phyloP scores from a whole-genome alignment of 768 basidiomycete species.

The Mycena belliarum region DNA sequence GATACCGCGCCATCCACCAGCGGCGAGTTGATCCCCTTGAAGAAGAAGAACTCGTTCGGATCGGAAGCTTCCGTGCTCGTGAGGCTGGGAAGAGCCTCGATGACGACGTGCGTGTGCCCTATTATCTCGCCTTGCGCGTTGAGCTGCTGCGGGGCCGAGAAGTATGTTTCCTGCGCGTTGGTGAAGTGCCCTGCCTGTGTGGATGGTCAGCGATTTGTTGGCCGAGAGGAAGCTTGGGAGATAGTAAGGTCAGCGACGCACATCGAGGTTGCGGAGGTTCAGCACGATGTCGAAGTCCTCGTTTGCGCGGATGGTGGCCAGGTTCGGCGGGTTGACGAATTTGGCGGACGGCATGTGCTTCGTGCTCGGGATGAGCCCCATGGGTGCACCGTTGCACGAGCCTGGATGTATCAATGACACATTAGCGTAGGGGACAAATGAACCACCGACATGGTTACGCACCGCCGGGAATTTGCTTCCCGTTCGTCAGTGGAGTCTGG shows the following conservation, averaged over 20 bases:
- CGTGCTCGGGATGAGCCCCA: background rate
- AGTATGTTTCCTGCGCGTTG: background rate
- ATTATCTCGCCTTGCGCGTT: conserved; percentile 45
- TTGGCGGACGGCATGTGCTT: background rate
- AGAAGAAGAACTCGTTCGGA: conserved; percentile 56
- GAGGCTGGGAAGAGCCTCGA: conserved; percentile 46
- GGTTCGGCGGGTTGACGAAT: background rate
- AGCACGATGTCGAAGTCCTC: background rate
- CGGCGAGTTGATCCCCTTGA: conserved; percentile 15
- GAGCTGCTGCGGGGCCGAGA: background rate
- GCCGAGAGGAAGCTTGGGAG: background rate
- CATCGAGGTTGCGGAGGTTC: background rate
- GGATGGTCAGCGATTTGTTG: too few relatives aligned
- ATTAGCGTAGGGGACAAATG: background rate
- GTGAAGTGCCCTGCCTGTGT: background rate
- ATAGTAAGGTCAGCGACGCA: background rate
- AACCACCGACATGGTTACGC: background rate
- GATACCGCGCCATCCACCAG: conserved; percentile 48
- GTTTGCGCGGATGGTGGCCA: background rate
- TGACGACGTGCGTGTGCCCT: conserved; percentile 59
- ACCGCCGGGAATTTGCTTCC: background rate
- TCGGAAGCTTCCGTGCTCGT: conserved; percentile 46
- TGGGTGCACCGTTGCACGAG: background rate
- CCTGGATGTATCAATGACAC: background rate
- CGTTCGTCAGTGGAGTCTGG: background rate